Base-by-base conservation (phyloP, 352 stramenopile species). In the Phytopythium kandeliae region DNA sequence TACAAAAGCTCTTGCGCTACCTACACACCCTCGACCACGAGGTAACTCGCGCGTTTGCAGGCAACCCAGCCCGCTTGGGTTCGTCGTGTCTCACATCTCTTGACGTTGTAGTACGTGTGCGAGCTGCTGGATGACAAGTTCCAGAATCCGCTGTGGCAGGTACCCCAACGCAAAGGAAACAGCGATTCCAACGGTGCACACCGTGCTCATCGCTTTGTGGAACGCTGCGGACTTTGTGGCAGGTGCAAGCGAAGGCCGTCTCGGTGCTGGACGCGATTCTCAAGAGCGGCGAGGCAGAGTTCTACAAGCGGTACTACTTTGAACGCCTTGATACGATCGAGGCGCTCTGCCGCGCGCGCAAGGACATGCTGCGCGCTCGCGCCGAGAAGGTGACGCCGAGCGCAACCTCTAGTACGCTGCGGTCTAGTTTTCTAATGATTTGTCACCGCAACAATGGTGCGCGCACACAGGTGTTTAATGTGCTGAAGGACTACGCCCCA, bases 71-170 rank as follows among this genome's bases (percentile, higher is more conserved):
- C 28, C 28, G 5, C 28, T 33, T 10, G 28, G 10, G 5, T 33
- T 5, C 28, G 5, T 33, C 28, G 28, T 16, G 35, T 40, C 16
- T 19, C 26, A 38, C 8, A 30, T 33, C 34, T 38, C 11, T 19
- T 38, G 33, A 2, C 7, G 1, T 1, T 17, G 5, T 37, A 91
- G 74, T 94, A 94, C 51, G 60, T 89, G 28, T 92, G 83, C 50
- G 78, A 94, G 60, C 65, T 92, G 25, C 65, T 94, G n/a, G 74
- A 92, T 45, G 74, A 87, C 57, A 94, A 92, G 63, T 78, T 94
- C n/a, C 74, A 88, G 62, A 77, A 78, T 51, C 67, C 65, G 33
- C 35, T 94, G 48, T 94, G 83, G 83, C 83, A 92, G 55, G 71
- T 71, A 43, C 19, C 25, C 6, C 3, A 19, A 19, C 35, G 35